Evolutionary conservation across 208 protist species (phyloP).

Genomic region (Trypanosoma platydactyli): DNA sequence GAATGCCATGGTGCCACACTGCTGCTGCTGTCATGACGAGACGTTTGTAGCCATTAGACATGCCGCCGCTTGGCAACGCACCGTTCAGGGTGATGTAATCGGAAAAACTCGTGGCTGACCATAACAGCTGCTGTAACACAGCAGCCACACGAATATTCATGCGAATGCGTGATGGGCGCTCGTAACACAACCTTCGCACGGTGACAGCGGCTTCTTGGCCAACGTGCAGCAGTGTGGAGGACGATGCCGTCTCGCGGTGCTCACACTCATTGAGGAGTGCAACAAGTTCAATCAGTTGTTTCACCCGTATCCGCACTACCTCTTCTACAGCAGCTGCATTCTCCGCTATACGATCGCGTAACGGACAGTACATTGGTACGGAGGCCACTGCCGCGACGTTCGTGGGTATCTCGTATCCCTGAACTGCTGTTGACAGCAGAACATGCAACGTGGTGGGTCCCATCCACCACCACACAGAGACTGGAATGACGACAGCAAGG

Average conservation of each 20-base stretch:
- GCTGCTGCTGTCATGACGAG: conserved; percentile 26
- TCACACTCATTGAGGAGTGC: conserved; percentile 12
- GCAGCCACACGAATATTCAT: conserved; percentile 27
- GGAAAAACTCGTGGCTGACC: conserved; percentile 33
- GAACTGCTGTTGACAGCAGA: conserved; percentile 48
- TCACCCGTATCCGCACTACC: conserved; percentile 30
- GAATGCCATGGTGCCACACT: conserved; percentile 33
- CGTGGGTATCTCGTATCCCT: conserved; percentile 34
- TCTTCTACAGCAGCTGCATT: conserved; percentile 36
- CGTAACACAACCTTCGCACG: conserved; percentile 34
- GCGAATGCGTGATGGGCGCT: conserved; percentile 33
- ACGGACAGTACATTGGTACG: conserved; percentile 38
- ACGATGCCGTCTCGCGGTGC: conserved; percentile 7
- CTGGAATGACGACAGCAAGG: conserved; percentile 38
- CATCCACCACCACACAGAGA: conserved; percentile 36
- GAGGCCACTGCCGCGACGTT: conserved; percentile 23
- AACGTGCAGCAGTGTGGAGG: not conserved
- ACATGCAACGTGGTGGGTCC: conserved; percentile 34
- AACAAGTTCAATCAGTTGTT: conserved; percentile 22
- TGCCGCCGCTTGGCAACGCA: conserved; percentile 30
- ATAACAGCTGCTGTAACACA: conserved; percentile 40
- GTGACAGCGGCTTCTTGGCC: conserved; percentile 10
- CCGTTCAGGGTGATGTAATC: conserved; percentile 42
- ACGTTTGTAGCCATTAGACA: conserved; percentile 28
- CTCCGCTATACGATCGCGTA: conserved; percentile 43